These are phyloP conservation scores for Aspergillus japonicus DNA, from an alignment of 2,329 filamentous ascomycete genomes.

Conservation along the genomic window DNA sequence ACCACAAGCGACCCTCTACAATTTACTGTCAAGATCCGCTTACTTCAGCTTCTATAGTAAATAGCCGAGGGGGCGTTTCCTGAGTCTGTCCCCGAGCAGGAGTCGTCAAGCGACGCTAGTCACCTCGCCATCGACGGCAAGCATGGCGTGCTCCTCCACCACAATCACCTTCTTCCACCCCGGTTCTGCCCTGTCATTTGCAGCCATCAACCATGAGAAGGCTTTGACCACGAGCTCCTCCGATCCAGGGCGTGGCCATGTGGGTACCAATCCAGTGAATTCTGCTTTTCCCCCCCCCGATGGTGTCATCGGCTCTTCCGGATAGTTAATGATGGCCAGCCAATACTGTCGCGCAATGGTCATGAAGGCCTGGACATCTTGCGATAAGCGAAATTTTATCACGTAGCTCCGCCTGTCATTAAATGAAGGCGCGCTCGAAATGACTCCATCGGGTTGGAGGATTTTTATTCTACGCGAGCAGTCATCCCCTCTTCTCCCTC, in stretches of 20 bases:
- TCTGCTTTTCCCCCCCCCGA: neutral
- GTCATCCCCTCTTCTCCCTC: neutral
- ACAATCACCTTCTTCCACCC: neutral
- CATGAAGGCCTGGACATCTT: neutral
- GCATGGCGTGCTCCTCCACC: neutral
- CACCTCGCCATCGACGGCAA: neutral
- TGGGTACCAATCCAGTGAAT: neutral
- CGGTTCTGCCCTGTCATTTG: neutral
- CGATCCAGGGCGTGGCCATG: neutral
- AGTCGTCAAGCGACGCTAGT: neutral
- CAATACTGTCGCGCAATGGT: neutral
- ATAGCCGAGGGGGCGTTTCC: neutral
- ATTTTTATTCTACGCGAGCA: neutral
- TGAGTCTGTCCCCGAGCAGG: neutral
- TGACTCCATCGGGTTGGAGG: neutral
- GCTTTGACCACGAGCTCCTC: neutral
- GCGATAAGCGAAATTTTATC: neutral
- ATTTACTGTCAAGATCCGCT: too few species aligned
- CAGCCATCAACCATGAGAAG: neutral
- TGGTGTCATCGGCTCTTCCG: constrained; percentile 6
- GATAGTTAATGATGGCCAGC: neutral
- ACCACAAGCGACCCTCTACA: too few species aligned
- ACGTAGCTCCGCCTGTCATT: neutral
- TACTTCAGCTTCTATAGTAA: neutral
- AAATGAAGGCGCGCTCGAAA: neutral